Conservation (phyloP, 2,329 filamentous ascomycete species). For the Stemphylium vesicarium region DNA sequence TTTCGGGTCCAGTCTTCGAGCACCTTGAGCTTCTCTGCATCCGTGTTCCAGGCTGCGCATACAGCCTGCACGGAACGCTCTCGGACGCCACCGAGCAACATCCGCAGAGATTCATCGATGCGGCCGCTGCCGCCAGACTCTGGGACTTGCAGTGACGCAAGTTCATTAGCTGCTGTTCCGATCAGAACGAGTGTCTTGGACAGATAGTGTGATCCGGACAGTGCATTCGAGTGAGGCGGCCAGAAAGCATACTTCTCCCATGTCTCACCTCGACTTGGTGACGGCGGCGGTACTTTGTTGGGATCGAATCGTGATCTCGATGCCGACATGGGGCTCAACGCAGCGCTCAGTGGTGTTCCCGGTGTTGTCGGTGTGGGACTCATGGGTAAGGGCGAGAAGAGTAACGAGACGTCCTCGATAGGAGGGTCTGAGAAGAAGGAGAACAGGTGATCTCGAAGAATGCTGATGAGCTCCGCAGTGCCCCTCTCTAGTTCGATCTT, state of each 20-base stretch:
- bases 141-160: slow-evolving; percentile 76
- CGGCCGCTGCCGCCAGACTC: slow-evolving; percentile 59
- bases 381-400: slow-evolving; percentile 80
- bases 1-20: slow-evolving; percentile 93
- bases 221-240: slow-evolving; percentile 89
- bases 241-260: slow-evolving; percentile 98
- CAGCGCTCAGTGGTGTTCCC: slow-evolving; percentile 59
- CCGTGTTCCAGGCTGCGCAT: slow-evolving; percentile 89
- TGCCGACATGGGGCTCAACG: slow-evolving; percentile 66
- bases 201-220: slow-evolving; percentile 91
- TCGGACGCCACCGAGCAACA: slow-evolving; percentile 76
- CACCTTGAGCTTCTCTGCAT: slow-evolving; percentile 89
- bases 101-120: slow-evolving; percentile 71
- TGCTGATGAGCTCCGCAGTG: slow-evolving; percentile 79
- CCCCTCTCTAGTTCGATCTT: slow-evolving; percentile 76
- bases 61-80: slow-evolving; percentile 86
- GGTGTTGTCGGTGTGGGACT: slow-evolving; percentile 70
- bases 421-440: slow-evolving; percentile 87
- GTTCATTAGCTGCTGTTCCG: slow-evolving; percentile 84
- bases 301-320: slow-evolving; percentile 81
- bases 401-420: slow-evolving; percentile 84
- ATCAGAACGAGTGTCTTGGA: slow-evolving; percentile 81
- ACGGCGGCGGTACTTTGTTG: slow-evolving; percentile 77
- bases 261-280: slow-evolving; percentile 74
- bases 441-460: slow-evolving; percentile 79